Base-by-base conservation (phyloP, 345 rosid genomes). In the Eucalyptus sp. region DNA sequence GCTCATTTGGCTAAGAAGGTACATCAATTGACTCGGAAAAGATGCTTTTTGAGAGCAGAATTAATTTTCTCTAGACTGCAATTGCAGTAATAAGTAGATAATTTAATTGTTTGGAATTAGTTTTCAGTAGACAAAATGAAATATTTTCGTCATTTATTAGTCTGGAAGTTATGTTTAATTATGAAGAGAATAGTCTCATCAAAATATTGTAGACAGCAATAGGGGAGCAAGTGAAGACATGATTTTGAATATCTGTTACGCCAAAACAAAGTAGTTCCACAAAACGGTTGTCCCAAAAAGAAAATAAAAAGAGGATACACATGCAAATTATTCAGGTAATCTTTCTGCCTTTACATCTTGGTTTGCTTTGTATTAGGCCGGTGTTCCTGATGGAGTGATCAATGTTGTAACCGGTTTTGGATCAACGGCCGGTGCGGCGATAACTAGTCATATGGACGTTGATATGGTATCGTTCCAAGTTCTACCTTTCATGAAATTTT, bases 301-400 rank as follows among this genome's bases (percentile, higher is more conserved):
- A 54, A 60, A 58, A 58, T 1, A 58, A 10, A 60, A 27, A 27
- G 66, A 60, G 66, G 66, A 60, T 27, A 5, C 64, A 25, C n/a
- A 10, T 58, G 64, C 27, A 58, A 58, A 31, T 66, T 15, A n/a
- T 66, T n/a, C 41, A 7, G 10, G 76, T n/a, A n/a, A 66, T 14
- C 9, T 60, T 37, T 64, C 71, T 87, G n/a, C 50, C 9, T 46
- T 43, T 66, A 60, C 11, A 5, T 71, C 52, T n/a, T 54, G 16
- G 5, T 86, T 20, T 62, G 25, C 41, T 24, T 37, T 24, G 48
- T 54, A 83, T 88, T 88, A 96, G 98, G 98, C 98, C 9, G 99
- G 99, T 37, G 44, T 97, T 27, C 99, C 99, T 7, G 95, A 95
- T 54, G 99, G 99, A 86, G 99, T 97, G 90, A 50, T 97, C 43